Conservation (phyloP, 2,329 filamentous ascomycete species). For the Fusarium buxicola region DNA sequence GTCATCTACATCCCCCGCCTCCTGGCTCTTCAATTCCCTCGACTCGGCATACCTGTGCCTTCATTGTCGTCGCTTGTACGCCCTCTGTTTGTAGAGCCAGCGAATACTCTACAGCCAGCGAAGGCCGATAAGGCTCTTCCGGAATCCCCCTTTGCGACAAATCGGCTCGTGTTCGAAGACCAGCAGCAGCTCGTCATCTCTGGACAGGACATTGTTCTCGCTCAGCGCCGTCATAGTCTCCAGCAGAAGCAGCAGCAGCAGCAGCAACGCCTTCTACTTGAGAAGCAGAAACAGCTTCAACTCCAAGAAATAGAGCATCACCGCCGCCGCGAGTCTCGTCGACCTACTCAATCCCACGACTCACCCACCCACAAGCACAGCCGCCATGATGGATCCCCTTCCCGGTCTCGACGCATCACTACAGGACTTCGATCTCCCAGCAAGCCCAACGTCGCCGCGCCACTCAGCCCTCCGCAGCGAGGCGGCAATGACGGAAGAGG, state of each 20-base stretch:
- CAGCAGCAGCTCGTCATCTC: conserved; percentile 50
- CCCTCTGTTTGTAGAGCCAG: conserved; percentile 34
- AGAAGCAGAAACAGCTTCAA: conserved; percentile 39
- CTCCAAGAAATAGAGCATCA: conserved; percentile 34
- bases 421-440: conserved; percentile 66
- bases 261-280: conserved; percentile 26
- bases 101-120: conserved; percentile 10
- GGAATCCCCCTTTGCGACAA: conserved; percentile 37
- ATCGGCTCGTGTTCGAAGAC: conserved; percentile 49
- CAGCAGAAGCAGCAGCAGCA: conserved; percentile 34
- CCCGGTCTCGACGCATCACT: conserved; percentile 64
- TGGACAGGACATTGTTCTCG: conserved; percentile 47
- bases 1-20: conserved; percentile 59
- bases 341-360: not conserved
- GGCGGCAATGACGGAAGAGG: conserved; percentile 50
- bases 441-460: conserved; percentile 51
- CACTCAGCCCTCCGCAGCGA: conserved; percentile 52
- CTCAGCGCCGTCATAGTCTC: conserved; percentile 40
- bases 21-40: conserved; percentile 49
- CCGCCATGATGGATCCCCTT: conserved; percentile 50
- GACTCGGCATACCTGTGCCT: conserved; percentile 50
- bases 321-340: conserved; percentile 28
- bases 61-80: conserved; percentile 36
- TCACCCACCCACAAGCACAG: conserved; percentile 20
- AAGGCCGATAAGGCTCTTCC: conserved; percentile 45